Percentiles rank a stretch among this genome's conserved stretches.
Evolutionary conservation across 306 rosid genomes (phyloP).

Genomic region (Dryas octopetala): DNA sequence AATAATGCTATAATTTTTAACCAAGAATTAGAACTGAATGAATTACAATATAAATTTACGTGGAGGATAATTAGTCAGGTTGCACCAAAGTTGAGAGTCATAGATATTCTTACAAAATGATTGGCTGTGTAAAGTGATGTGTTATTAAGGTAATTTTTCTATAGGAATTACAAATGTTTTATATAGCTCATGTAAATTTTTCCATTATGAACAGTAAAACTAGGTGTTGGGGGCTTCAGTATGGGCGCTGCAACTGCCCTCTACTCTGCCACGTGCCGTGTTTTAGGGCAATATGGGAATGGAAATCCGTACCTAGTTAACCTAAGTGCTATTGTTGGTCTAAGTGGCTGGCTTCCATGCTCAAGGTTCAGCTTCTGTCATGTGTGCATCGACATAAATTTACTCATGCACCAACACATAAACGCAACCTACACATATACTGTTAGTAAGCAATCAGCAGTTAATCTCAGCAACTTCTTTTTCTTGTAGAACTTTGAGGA

Average conservation of each 20-base stretch:
- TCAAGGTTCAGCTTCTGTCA: conserved; percentile 66
- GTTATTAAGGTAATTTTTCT: neutral
- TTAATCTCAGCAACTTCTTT: conserved; percentile 16
- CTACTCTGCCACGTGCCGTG: conserved; percentile 76
- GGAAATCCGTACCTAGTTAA: conserved; percentile 76
- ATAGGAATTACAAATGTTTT: neutral
- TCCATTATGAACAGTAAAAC: conserved; percentile 58
- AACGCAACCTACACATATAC: conserved; percentile 12
- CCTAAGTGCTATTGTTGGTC: conserved; percentile 72
- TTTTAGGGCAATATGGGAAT: conserved; percentile 69
- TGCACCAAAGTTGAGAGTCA: conserved; percentile 9
- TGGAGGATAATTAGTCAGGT: neutral
- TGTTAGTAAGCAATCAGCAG: conserved; percentile 19
- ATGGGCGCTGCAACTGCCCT: conserved; percentile 98
- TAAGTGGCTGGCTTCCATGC: conserved; percentile 99
- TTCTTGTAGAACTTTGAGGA: conserved; percentile 61
- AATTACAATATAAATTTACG: neutral
- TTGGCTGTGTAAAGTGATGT: neutral
- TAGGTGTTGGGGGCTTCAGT: conserved; percentile 95
- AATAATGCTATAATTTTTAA: neutral
- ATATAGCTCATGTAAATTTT: conserved; percentile 10
- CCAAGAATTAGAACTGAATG: neutral
- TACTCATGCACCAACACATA: conserved; percentile 9
- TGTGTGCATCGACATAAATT: conserved; percentile 24
- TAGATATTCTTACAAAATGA: neutral